Evolutionary conservation across 1,284 basidiomycete genomes (phyloP), one percentile per base, ranked within the genome.

Genomic region (Ustilago vetiveriae): DNA sequence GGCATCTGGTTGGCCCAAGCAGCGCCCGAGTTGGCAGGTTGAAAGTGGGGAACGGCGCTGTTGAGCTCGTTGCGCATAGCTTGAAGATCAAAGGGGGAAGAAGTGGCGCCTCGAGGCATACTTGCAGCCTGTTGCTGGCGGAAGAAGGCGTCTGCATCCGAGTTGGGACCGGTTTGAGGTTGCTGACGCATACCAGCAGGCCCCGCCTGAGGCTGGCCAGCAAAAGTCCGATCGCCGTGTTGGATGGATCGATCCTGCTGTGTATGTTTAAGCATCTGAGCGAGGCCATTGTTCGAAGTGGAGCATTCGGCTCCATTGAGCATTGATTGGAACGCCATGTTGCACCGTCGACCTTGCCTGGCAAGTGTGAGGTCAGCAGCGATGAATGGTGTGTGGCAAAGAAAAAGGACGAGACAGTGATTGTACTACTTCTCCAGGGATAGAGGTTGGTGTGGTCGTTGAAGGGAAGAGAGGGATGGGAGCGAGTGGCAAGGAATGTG

Each of bases 241-340:
- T 94, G 92, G 30, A 96, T 83, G 78, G 91, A 92, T 53, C 90
- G 88, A 83, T 98, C 94, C 4, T 89, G 89, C 65, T 94, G 92
- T 5, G 93, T 89, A 75, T 96, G 91, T 82, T 97, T 97, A 59
- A 95, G 85, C 38, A 98, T 89, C 76, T 93, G 90, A 17, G 91
- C 89, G 27, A 98, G 86, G 4, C 94, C 92, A 81, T 97, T 98
- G 52, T 89, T 87, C 6, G 89, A 86, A 21, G 89, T 87, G 8
- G 90, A 90, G 83, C 94, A 96, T 83, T 95, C 94, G 50, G 92
- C 88, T 67, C 93, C 94, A 52, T 91, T 93, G 70, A 97, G 88
- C 66, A 97, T 87, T 56, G 84, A 80, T 50, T 82, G 78, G 66
- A 85, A 84, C 13, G 83, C 73, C 82, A 83, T 83, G 10, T 44